Percentiles rank a stretch among this genome's conserved stretches.
Evolutionary conservation across 2,329 filamentous ascomycete genomes (phyloP).

Genomic region (Phoma sp.): DNA sequence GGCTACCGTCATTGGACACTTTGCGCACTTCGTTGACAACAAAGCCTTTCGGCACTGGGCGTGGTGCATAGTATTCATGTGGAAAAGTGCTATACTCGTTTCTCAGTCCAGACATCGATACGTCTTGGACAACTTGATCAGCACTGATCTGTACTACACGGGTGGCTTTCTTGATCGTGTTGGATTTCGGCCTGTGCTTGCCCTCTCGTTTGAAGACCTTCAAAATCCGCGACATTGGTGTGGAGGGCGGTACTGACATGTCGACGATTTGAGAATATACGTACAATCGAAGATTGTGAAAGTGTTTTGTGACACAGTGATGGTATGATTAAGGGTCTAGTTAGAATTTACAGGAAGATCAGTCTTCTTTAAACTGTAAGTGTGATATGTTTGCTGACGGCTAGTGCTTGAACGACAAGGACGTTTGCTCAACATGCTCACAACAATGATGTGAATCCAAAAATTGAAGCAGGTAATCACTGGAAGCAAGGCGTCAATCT

Average conservation of each 20-base stretch:
- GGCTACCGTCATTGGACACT: not conserved
- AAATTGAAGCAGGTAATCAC: not conserved
- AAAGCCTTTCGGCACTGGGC: not conserved
- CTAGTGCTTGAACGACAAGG: not conserved
- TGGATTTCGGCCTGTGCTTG: not conserved
- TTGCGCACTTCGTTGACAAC: not conserved
- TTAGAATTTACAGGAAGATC: not conserved
- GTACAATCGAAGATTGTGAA: too few relatives aligned
- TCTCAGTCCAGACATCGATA: too few relatives aligned
- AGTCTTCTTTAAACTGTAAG: not conserved
- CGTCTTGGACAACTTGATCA: not conserved
- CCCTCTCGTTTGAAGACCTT: not conserved
- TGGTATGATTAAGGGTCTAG: too few relatives aligned
- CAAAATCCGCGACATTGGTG: not conserved
- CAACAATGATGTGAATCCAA: not conserved
- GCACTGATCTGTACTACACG: not conserved
- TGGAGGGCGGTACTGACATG: not conserved
- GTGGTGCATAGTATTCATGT: not conserved
- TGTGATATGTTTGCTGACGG: not conserved
- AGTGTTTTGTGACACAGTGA: too few relatives aligned
- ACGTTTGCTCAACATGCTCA: not conserved
- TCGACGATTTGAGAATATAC: too few relatives aligned
- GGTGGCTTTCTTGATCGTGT: constrained; percentile 11
- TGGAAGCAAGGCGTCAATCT: not conserved
- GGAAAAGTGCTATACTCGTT: not conserved